Conservation (phyloP, 2,329 filamentous ascomycete species). For the Ascocoryne sarcoides region DNA sequence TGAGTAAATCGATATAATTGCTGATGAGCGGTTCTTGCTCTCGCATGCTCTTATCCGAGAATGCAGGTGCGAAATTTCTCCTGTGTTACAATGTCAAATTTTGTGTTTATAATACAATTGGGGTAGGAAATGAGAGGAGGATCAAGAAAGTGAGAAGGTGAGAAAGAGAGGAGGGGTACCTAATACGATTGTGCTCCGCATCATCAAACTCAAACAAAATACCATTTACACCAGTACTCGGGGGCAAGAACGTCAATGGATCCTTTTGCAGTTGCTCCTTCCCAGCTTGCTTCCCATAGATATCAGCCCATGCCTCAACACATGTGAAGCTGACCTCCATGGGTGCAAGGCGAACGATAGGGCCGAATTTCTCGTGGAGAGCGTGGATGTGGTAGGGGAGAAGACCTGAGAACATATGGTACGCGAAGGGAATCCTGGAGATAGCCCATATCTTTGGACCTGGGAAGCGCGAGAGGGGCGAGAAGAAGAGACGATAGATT, state of each 20-base stretch:
- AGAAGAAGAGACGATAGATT: conserved; percentile 8
- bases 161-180: neutral
- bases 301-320: conserved; percentile 2
- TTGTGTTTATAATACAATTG: neutral
- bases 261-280: conserved; percentile 7
- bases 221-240: neutral
- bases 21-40: conserved; percentile 35
- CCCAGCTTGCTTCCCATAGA: neutral
- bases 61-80: conserved; percentile 31
- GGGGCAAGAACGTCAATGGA: neutral
- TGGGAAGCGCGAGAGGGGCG: conserved; percentile 10
- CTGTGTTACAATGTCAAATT: neutral
- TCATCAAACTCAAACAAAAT: conserved; percentile 9
- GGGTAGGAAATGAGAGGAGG: neutral
- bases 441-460: conserved; percentile 11
- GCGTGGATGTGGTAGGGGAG: neutral
- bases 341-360: neutral
- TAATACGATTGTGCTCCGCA: conserved; percentile 3
- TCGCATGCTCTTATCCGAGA: conserved; percentile 33
- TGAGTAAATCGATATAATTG: conserved; percentile 31
- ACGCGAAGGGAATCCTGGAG: conserved; percentile 7
- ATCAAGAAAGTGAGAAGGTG: neutral
- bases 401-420: conserved; percentile 5
- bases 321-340: conserved; percentile 1
- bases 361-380: conserved; percentile 2